Evolutionary conservation across 495 filamentous ascomycete genomes (phyloP).

Genomic region (Penicillium canescens): DNA sequence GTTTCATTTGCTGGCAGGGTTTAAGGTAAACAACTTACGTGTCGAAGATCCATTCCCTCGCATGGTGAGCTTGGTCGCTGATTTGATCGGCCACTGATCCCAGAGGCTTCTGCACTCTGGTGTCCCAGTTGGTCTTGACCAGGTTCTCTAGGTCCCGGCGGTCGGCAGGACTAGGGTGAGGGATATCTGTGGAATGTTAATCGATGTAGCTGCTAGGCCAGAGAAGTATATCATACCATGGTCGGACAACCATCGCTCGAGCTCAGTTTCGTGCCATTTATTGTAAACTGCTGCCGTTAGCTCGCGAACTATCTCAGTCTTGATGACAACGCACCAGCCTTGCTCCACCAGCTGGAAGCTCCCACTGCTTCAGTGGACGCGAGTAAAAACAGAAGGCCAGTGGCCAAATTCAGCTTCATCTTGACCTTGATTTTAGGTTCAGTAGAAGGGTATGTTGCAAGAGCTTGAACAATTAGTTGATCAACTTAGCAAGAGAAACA

Average conservation of each 20-base stretch:
- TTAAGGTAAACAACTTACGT: slow-evolving; percentile 55
- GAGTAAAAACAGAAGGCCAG: slow-evolving; percentile 68
- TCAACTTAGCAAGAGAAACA: background rate
- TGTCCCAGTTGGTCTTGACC: slow-evolving; percentile 86
- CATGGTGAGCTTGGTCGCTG: slow-evolving; percentile 64
- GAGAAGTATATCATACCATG: slow-evolving; percentile 46
- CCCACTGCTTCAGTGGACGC: slow-evolving; percentile 64
- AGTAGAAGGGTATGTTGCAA: slow-evolving; percentile 4
- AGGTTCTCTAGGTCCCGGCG: slow-evolving; percentile 81
- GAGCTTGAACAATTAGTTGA: background rate
- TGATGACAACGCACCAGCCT: slow-evolving; percentile 63
- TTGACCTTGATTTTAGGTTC: slow-evolving; percentile 16
- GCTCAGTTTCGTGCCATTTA: slow-evolving; percentile 97
- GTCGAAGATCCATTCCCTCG: slow-evolving; percentile 93
- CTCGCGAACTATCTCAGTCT: background rate
- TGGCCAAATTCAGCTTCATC: slow-evolving; percentile 75
- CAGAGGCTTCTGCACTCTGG: slow-evolving; percentile 64
- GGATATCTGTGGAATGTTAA: slow-evolving; percentile 57
- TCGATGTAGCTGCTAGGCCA: background rate
- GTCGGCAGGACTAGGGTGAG: slow-evolving; percentile 81
- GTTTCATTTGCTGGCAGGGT: background rate
- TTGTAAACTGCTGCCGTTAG: slow-evolving; percentile 74
- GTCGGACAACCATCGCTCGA: slow-evolving; percentile 96
- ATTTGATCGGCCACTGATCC: slow-evolving; percentile 76
- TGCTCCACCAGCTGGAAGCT: slow-evolving; percentile 78